These are phyloP conservation scores for Diutina pseudorugosa DNA, from an alignment of 1,139 yeast species.

Conservation along the genomic window DNA sequence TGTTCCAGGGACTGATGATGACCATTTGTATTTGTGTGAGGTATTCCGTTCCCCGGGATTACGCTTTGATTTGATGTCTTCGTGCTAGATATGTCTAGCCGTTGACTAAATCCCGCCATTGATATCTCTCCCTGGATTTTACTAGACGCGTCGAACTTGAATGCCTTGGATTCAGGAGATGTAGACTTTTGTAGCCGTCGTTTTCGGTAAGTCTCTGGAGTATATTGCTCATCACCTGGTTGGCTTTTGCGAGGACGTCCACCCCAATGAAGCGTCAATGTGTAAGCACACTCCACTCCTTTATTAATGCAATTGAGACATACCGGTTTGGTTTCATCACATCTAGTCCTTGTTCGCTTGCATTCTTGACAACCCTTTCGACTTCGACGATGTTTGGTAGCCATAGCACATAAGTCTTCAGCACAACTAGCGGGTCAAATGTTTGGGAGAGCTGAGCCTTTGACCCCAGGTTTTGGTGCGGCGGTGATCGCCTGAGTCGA, in stretches of 20 bases:
- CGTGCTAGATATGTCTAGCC: too few species aligned
- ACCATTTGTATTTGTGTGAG: too few species aligned
- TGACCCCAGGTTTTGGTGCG: background rate
- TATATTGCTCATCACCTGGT: constrained; percentile 5
- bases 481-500: background rate
- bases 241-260: constrained; percentile 47
- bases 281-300: constrained; percentile 45
- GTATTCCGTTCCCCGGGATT: too few species aligned
- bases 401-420: background rate
- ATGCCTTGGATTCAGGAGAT: background rate
- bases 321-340: constrained; percentile 57
- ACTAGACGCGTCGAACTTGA: background rate
- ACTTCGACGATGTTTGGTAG: constrained; percentile 11
- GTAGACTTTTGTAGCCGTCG: constrained; percentile 8
- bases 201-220: constrained; percentile 11
- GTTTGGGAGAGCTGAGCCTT: background rate
- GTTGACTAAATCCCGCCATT: background rate
- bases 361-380: constrained; percentile 58
- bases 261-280: constrained; percentile 63
- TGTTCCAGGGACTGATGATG: too few species aligned
- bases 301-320: constrained; percentile 49
- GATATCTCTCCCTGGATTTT: background rate
- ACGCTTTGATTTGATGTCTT: too few species aligned
- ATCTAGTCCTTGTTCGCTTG: constrained; percentile 56
- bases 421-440: too few species aligned